Base-by-base conservation (phyloP, 495 filamentous ascomycete genomes). In the Xylaria curta region DNA sequence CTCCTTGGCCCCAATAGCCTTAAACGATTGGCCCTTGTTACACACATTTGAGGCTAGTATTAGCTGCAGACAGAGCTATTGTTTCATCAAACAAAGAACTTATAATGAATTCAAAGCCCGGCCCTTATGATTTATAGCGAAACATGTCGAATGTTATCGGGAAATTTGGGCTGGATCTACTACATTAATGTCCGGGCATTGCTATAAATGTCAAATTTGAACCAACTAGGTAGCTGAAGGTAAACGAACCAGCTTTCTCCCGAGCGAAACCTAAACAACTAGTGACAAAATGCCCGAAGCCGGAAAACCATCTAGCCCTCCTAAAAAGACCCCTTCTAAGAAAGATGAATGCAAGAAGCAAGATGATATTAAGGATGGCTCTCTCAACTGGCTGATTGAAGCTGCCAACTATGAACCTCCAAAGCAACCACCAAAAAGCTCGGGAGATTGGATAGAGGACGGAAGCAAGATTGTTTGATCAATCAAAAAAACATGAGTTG, bases 401-500 rank as follows among this genome's bases (percentile, higher is more conserved):
- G 60, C 60, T 1, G 60, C 60, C 7, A 63, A 63, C 5, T 63
- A 63, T 44, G 60, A 63, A 9, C 60, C 36, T 44, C 38, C 38
- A 15, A 44, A 63, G 38, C 5, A 63, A 21, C 60, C n/a, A 17
- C 21, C 38, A 28, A 44, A 44, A 5, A 40, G 60, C 38, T 5
- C 60, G 7, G 60, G 60, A 7, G 60, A 63, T 44, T 63, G 60
- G 60, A 63, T 63, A 21, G 26, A 63, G 19, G 60, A 63, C 17
- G 38, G 0, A 1, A 21, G 60, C 10, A 63, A 28, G 7, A 42
- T 42, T 7, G 60, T 63, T 42, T 63, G 12, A 44, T 31, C 13
- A 4, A 31, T 7, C 9, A 12, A 5, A 3, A 1, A 1, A 26
- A n/a, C 17, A 8, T 49, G 46, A 49, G 46, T 4, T n/a, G 21